A percentile compares a stretch with the other conserved stretches of the same genome.
These are phyloP conservation scores for Rusavskia elegans DNA, from an alignment of 495 filamentous ascomycete species.

Conservation along the genomic window DNA sequence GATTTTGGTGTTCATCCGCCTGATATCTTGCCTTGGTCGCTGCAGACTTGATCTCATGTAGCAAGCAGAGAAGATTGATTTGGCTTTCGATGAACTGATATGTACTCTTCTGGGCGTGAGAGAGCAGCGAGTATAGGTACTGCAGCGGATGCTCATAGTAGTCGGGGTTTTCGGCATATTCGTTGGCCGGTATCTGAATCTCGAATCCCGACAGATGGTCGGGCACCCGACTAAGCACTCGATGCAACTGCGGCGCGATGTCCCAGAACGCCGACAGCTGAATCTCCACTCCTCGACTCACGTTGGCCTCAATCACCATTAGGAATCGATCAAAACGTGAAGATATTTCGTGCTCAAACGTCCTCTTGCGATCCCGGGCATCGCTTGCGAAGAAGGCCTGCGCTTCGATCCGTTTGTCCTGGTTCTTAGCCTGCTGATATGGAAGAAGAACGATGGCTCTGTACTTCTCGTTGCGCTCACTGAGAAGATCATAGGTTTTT, in stretches of 20 bases:
- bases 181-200: constrained; percentile 51
- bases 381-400: constrained; percentile 71
- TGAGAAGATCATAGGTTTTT: constrained; percentile 67
- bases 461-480: constrained; percentile 73
- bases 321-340: constrained; percentile 64
- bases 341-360: constrained; percentile 49
- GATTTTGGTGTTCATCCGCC: constrained; percentile 25
- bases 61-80: constrained; percentile 77
- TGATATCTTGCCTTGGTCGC: constrained; percentile 44
- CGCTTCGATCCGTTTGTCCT: constrained; percentile 59
- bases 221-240: constrained; percentile 65
- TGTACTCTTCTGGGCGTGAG: constrained; percentile 74
- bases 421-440: constrained; percentile 53
- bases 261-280: constrained; percentile 95
- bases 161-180: constrained; percentile 71
- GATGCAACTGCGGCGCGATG: constrained; percentile 68
- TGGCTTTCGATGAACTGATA: constrained; percentile 96
- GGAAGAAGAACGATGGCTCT: constrained; percentile 64
- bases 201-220: constrained; percentile 39
- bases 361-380: constrained; percentile 44
- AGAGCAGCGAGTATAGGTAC: constrained; percentile 71
- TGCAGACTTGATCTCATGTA: constrained; percentile 83
- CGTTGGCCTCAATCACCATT: constrained; percentile 68
- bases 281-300: constrained; percentile 72
- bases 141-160: constrained; percentile 69